phyloP scores from a whole-genome alignment of 495 filamentous ascomycete species.

The Trichoderma virens region DNA sequence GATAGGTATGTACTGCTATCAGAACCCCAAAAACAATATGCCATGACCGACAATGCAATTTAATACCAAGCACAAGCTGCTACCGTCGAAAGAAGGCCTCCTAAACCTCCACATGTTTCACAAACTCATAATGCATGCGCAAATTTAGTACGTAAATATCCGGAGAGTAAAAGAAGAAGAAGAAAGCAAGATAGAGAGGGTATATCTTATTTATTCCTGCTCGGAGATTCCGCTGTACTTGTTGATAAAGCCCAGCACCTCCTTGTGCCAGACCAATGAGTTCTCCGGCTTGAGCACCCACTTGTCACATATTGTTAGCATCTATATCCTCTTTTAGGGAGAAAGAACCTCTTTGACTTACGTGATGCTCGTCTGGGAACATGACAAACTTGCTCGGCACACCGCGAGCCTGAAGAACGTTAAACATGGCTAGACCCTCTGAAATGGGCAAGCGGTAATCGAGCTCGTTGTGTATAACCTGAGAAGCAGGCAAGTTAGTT shows the following conservation, averaged over 20 bases:
- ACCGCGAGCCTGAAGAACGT: constrained; percentile 69
- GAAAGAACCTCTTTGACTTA: constrained; percentile 22
- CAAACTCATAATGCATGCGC: background rate
- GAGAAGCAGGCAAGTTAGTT: background rate
- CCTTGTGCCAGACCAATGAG: constrained; percentile 81
- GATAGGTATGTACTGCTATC: no score
- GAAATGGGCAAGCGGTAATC: constrained; percentile 82
- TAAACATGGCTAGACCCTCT: constrained; percentile 82
- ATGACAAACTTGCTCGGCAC: constrained; percentile 67
- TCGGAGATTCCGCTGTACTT: constrained; percentile 56
- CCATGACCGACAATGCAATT: no score
- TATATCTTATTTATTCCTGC: background rate
- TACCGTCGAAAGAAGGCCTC: background rate
- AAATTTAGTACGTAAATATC: background rate
- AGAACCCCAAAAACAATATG: background rate
- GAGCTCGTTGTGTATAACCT: constrained; percentile 82
- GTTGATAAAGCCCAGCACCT: constrained; percentile 85
- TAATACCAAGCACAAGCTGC: no score
- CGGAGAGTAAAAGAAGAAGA: background rate
- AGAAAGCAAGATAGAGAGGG: background rate
- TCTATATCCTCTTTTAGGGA: background rate
- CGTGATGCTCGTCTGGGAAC: constrained; percentile 74
- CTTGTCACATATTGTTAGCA: constrained; percentile 28
- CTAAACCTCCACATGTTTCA: background rate
- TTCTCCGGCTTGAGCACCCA: constrained; percentile 95